Evolutionary conservation across 2,329 filamentous ascomycete species (phyloP), one percentile per base, ranked within the genome.

Genomic region (Mycogone perniciosa): DNA sequence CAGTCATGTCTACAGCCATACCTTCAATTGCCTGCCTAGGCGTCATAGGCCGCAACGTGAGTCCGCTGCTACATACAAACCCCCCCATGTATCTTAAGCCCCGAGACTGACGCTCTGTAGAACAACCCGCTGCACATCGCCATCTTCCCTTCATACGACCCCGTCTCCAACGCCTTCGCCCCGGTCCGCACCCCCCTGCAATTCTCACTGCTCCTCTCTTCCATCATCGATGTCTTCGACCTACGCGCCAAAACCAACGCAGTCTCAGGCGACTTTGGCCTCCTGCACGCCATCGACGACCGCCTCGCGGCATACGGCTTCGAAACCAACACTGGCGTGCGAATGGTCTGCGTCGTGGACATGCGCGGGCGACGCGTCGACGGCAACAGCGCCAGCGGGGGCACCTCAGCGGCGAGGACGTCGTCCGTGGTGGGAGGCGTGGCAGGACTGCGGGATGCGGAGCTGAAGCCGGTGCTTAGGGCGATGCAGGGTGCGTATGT

Each of bases 41-140:
- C 69, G 78, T 97, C 47, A 95, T 99, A 62, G 92, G 93, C 59
- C 90, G 93, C 72, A 87, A 95, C 69, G 91, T 95, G 77, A 61
- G 77, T 67, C 33, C 38, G 45, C 34, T 42, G 30, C 39, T 43
- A 44, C 39, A 13, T 48, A n/a, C 31, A 6, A 3, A 7, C n/a
- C 8, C 34, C 8, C 31, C 33, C 42, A 10, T 9, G 27, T 33
- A 41, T 27, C 29, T 11, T 2, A 31, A 44, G 20, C 27, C 10
- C 27, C 20, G 5, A 20, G 4, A 20, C 34, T 39, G 35, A 38
- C 26, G 9, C 34, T 4, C n/a, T 31, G 53, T 64, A 97, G 91
- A 95, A 97, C 74, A 96, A 96, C 66, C 93, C 92, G 53, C 85
- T 97, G 58, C 92, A 97, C 72, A 88, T 96, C 61, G 84, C 89